Evolutionary conservation across 148 eudicot species (phyloP), one percentile per base, ranked within the genome.

Genomic region (Bassia scoparia): DNA sequence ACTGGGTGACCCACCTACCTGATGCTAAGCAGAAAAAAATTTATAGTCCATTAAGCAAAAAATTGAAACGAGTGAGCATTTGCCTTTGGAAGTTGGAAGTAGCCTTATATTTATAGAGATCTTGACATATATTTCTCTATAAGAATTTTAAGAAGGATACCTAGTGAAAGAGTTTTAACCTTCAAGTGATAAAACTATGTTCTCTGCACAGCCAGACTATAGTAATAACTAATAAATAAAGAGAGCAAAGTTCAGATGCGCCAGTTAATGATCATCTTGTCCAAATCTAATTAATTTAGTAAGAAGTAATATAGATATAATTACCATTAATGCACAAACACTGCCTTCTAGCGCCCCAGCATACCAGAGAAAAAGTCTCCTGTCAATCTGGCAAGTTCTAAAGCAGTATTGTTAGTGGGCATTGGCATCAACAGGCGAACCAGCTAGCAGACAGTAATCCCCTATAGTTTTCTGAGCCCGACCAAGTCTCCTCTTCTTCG

Each of bases 311-410:
- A 33, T 60, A 11, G 67, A 53, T 33, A 73, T 53, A 68, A 89
- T 81, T 87, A 95, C 98, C 96, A 91, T 75, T 75, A 91, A 80
- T 53, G 98, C 97, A 80, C 98, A 95, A 60, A 95, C 97, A 55
- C 97, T 90, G 76, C 97, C 98, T 80, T 95, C 98, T 76, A 91
- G 62, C n/a, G 98, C 97, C 76, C 98, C 98, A 37, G 98, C 98
- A 85, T 88, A 86, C 98, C 98, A 95, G 77, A 95, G 77, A 91
- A 91, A 67, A 83, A 91, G 77, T 95, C 98, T 74, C 88, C 92
- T 12, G 97, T 95, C 85, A 91, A 81, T 82, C 98, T 82, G n/a
- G 97, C 86, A 81, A 95, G 96, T 79, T 95, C 98, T 72, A 95
- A 63, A 43, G 96, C 91, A 49, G 97, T 95, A 71, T 89, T 85